Evolutionary conservation across 2,329 filamentous ascomycete species (phyloP).

Genomic region (Ustulina deusta): DNA sequence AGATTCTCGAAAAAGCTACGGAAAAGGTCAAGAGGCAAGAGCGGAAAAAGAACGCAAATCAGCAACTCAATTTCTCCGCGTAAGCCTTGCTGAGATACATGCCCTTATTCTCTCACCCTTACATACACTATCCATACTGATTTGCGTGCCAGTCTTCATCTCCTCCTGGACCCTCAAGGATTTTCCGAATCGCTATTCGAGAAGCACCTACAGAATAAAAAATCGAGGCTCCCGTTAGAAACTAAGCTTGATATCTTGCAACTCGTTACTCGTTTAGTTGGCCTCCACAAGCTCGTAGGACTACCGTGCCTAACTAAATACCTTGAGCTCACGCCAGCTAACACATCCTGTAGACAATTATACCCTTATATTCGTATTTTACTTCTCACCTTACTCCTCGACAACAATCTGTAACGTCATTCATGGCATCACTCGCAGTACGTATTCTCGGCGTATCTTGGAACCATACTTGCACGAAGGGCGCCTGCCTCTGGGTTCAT

Average conservation of each 20-base stretch:
- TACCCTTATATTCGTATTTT: slow-evolving; percentile 95
- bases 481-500: neutral
- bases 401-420: slow-evolving; percentile 91
- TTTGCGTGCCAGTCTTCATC: slow-evolving; percentile 68
- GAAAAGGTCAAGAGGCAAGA: slow-evolving; percentile 85
- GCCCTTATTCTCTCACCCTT: neutral
- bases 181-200: slow-evolving; percentile 91
- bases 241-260: slow-evolving; percentile 92
- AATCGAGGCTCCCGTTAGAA: slow-evolving; percentile 86
- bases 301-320: neutral
- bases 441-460: slow-evolving; percentile 10
- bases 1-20: slow-evolving; percentile 82
- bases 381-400: slow-evolving; percentile 90
- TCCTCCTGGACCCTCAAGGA: slow-evolving; percentile 92
- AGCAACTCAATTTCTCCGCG: slow-evolving; percentile 94
- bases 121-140: slow-evolving; percentile 19
- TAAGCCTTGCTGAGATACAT: slow-evolving; percentile 17
- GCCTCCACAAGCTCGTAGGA: slow-evolving; percentile 77
- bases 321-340: slow-evolving; percentile 53
- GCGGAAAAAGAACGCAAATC: slow-evolving; percentile 87
- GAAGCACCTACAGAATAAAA: slow-evolving; percentile 89
- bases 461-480: neutral
- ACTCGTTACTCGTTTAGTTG: slow-evolving; percentile 89
- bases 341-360: slow-evolving; percentile 67
- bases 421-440: slow-evolving; percentile 85